phyloP scores from a whole-genome alignment of 2,329 filamentous ascomycete genomes.

The Xylaria sp. region DNA sequence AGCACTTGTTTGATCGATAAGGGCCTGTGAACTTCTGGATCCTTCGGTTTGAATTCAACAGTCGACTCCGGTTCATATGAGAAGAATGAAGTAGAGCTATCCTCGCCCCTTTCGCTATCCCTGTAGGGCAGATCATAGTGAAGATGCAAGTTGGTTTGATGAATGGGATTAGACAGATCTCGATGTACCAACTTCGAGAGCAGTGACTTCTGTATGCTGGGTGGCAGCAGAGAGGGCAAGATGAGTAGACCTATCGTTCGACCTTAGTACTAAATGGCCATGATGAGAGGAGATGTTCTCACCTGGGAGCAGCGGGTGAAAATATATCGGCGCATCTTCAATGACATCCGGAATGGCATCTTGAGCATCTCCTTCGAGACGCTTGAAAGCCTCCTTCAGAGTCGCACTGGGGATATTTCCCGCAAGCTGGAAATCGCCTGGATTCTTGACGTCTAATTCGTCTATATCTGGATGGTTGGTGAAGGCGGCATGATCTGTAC shows the following conservation, averaged over 20 bases:
- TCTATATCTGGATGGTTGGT: conserved; percentile 51
- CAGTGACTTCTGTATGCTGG: conserved; percentile 60
- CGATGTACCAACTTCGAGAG: conserved; percentile 70
- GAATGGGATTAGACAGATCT: conserved; percentile 65
- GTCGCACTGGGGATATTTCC: conserved; percentile 40
- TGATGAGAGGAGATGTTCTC: conserved; percentile 24
- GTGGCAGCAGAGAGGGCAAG: conserved; percentile 68
- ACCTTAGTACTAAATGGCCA: conserved; percentile 1
- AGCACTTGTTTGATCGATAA: conserved; percentile 66
- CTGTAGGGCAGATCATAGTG: conserved; percentile 68
- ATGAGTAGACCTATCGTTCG: conserved; percentile 64
- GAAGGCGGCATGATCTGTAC: conserved; percentile 49
- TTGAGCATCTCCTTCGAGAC: conserved; percentile 34
- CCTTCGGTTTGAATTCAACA: conserved; percentile 60
- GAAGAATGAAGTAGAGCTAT: conserved; percentile 48
- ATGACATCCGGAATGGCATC: conserved; percentile 27
- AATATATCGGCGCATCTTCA: conserved; percentile 50
- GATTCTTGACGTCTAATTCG: conserved; percentile 40
- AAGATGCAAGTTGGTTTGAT: conserved; percentile 86
- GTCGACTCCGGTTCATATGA: conserved; percentile 43
- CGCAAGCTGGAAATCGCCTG: conserved; percentile 42
- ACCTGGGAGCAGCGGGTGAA: conserved; percentile 66
- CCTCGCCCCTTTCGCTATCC: conserved; percentile 11
- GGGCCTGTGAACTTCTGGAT: conserved; percentile 68
- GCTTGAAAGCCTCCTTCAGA: conserved; percentile 40